Percentiles rank a stretch among this genome's conserved stretches.
These are phyloP conservation scores for Penicillium sclerotiorum DNA, from an alignment of 2,329 filamentous ascomycete genomes.

Conservation along the genomic window DNA sequence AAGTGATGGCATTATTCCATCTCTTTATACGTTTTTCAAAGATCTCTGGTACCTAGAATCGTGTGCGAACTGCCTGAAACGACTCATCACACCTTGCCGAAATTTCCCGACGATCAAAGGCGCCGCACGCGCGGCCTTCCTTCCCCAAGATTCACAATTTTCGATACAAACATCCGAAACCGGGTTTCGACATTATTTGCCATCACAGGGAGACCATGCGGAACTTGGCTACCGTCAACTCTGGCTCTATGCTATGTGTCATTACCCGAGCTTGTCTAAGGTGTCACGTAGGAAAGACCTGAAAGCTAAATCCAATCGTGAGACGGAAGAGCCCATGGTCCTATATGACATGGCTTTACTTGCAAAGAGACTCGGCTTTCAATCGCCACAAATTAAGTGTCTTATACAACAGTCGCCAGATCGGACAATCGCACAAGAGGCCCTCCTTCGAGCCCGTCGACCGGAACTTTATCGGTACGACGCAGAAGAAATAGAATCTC, in stretches of 20 bases:
- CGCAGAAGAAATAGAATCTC: conserved; percentile 10
- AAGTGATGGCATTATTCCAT: conserved; percentile 11
- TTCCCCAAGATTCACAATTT: conserved; percentile 1
- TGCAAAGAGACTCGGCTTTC: conserved; percentile 11
- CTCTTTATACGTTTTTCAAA: conserved; percentile 19
- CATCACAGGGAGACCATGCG: conserved; percentile 1
- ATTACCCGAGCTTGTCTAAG: conserved; percentile 11
- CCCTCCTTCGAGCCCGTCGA: conserved; percentile 16
- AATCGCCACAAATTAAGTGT: conserved; percentile 9
- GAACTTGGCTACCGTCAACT: conserved; percentile 12
- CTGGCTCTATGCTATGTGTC: conserved; percentile 14
- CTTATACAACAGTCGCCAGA: conserved; percentile 13
- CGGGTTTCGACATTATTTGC: conserved; percentile 4
- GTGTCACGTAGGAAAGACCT: conserved; percentile 2
- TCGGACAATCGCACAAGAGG: conserved; percentile 12
- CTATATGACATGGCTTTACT: conserved; percentile 15
- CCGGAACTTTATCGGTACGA: conserved; percentile 14
- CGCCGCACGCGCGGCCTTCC: conserved; percentile 4
- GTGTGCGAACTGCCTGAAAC: conserved; percentile 15
- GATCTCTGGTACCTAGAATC: conserved; percentile 18
- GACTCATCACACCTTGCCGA: conserved; percentile 10
- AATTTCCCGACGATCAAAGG: conserved; percentile 10
- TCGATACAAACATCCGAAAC: conserved; percentile 11
- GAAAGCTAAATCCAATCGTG: conserved; percentile 7
- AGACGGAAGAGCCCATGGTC: conserved; percentile 8